Evolutionary conservation across 306 rosid genomes (phyloP), one percentile per base, ranked within the genome.

Genomic region (Cicer arietinum): DNA sequence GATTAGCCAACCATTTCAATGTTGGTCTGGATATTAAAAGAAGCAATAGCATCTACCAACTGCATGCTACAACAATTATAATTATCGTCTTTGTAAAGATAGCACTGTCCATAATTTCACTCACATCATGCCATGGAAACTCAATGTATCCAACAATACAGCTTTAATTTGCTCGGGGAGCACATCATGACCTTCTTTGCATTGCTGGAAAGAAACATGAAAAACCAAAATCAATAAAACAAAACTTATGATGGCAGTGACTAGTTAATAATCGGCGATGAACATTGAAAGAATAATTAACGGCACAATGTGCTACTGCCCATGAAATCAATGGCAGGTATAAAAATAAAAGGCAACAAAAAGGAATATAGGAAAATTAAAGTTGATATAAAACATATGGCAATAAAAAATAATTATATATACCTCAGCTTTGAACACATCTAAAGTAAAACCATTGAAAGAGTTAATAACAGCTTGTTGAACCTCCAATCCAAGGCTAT

Each of bases 401-500:
- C n/a, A 39, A 16, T 8, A 3, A 16, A 17, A 67, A 67, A 16
- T 16, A 41, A 42, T 25, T 25, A 43, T 42, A 7, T 61, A 62
- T 85, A 94, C 98, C 97, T 94, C 96, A 40, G 96, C 97, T 47
- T 90, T 88, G 86, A 90, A 94, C 43, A 94, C 87, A 61, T 94
- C 98, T 73, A 94, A 76, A 73, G 95, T 91, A 76, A 94, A 94
- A 14, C 95, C 97, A 77, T 94, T 89, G 83, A 94, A 94, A 86
- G 95, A 94, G 75, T 95, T 94, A 53, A 94, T 91, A 40, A 89
- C 96, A 66, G 98, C 98, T 46, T 94, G 98, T 74, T 91, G 98
- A 70, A 94, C 85, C 68, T 94, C 98, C 84, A 94, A 68, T 48
- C 98, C 98, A 3, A 94, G 92, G 83, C 66, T 86, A 50, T 94